Evolutionary conservation across 805 yeast genomes (phyloP).

Genomic region (Yamadazyma sp.): DNA sequence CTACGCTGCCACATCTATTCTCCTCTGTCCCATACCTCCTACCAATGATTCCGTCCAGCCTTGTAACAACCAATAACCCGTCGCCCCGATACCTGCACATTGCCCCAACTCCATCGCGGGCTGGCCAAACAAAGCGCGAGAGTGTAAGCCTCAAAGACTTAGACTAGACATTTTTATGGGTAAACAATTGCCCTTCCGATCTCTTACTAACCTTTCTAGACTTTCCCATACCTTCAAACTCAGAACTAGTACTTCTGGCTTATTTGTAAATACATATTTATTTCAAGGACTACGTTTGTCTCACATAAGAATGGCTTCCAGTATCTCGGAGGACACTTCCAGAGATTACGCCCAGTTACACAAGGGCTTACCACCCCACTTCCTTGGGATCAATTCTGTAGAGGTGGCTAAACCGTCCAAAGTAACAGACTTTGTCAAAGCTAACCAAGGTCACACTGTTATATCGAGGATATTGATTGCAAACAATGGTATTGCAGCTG

Average conservation of each 20-base stretch:
- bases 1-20: too few species aligned
- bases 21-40: too few species aligned
- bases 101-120: too few species aligned
- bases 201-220: constrained; percentile 4
- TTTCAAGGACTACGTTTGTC: too few species aligned
- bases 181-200: background rate
- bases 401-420: constrained; percentile 74
- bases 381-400: constrained; percentile 78
- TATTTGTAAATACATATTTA: too few species aligned
- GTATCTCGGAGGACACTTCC: background rate
- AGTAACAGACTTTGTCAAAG: constrained; percentile 80
- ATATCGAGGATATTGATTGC: constrained; percentile 88
- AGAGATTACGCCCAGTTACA: constrained; percentile 23
- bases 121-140: too few species aligned
- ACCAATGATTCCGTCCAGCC: too few species aligned
- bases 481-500: constrained; percentile 99
- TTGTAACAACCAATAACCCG: too few species aligned
- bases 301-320: constrained; percentile 6
- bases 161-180: too few species aligned
- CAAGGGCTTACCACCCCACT: constrained; percentile 61
- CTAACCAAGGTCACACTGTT: constrained; percentile 93
- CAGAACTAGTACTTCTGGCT: too few species aligned
- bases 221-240: constrained; percentile 1
- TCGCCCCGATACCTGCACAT: too few species aligned
- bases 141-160: too few species aligned